These are phyloP conservation scores for Solanum sitiens DNA, from an alignment of 257 asterid genomes.

Conservation along the genomic window DNA sequence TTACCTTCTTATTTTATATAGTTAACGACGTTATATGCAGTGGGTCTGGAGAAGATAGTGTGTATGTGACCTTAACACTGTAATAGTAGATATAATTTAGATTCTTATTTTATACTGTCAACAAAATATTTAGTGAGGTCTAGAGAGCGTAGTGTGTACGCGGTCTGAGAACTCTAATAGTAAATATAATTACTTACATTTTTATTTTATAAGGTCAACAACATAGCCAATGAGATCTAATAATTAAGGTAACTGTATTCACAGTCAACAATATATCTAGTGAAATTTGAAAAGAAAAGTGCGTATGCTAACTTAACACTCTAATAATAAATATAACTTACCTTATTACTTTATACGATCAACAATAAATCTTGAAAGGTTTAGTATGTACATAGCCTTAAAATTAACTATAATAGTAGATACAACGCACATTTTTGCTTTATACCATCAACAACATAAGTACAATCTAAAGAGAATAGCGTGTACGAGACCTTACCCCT, in stretches of 20 bases:
- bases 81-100: neutral
- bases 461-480: neutral
- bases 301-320: neutral
- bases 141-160: rapidly evolving
- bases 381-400: neutral
- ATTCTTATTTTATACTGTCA: neutral
- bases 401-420: neutral
- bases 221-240: neutral
- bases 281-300: neutral
- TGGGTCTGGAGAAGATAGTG: rapidly evolving
- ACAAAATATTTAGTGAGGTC: neutral
- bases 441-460: too few relatives aligned
- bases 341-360: neutral
- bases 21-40: neutral
- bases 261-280: neutral
- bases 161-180: neutral
- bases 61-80: neutral
- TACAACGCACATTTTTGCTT: too few relatives aligned
- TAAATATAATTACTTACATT: neutral
- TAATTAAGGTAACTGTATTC: too few relatives aligned
- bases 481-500: neutral
- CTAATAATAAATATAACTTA: too few relatives aligned
- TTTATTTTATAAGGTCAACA: neutral
- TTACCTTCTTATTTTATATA: neutral
- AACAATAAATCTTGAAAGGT: neutral